Base-by-base conservation (phyloP, 148 eudicot species). In the Vaccinium darrowii region DNA sequence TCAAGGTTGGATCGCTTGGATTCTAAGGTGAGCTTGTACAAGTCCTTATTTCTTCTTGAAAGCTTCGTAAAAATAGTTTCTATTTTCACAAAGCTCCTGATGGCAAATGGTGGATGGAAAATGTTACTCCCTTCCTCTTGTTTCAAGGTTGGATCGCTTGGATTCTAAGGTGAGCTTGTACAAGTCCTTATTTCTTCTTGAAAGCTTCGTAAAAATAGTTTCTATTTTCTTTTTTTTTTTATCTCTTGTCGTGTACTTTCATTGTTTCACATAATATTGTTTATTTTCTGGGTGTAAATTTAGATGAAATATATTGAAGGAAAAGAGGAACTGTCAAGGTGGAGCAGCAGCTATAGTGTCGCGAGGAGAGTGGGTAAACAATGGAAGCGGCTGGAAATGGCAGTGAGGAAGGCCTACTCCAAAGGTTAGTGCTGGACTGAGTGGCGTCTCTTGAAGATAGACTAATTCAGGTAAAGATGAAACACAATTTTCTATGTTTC, bases 341-440 rank as follows among this genome's bases (percentile, higher is more conserved):
- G 91, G 89, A 78, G 62, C 18, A 76, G 60, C 67, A 69, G 39
- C 36, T 76, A 78, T 5, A 50, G 57, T 3, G 72, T 39, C 76
- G 58, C 23, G 30, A 79, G 81, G 25, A 63, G 83, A 56, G 69
- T 18, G 43, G 76, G 81, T 23, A 77, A 78, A 62, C 80, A 86
- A 74, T 53, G 65, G 19, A 25, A 87, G 62, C 92, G 89, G 33
- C n/a, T 89, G 85, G 88, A 86, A 14, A 56, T 84, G 83, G 91
- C 94, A 81, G 81, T 86, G 58, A 82, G 74, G 83, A 91, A 91
- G 86, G 89, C 91, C 36, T 85, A 85, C 79, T 84, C 87, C 47
- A 87, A 83, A 84, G 91, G 92, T 16, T 92, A 91, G 27, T 91
- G 71, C 76, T 88, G 88, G 95, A 91, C 65, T 86, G 90, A n/a